Conservation (phyloP, 352 stramenopile species). For the Pythium insidiosum region DNA sequence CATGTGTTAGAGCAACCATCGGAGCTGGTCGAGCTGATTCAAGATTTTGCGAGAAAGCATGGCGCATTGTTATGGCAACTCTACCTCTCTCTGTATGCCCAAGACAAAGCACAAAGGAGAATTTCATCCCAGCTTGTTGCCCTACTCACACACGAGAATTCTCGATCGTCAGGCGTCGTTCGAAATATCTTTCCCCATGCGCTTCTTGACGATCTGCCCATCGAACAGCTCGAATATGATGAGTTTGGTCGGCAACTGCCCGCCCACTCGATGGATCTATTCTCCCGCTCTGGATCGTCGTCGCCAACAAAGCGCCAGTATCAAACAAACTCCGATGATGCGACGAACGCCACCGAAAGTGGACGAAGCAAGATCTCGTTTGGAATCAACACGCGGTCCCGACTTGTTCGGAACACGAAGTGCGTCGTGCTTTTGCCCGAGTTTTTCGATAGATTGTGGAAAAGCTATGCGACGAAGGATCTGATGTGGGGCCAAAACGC, state of each 20-base stretch:
- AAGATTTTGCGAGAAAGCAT: slow-evolving; percentile 82
- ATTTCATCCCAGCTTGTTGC: slow-evolving; percentile 84
- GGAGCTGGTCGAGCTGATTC: slow-evolving; percentile 80
- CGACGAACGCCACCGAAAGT: slow-evolving; percentile 61
- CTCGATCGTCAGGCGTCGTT: slow-evolving; percentile 74
- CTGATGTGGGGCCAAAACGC: slow-evolving; percentile 66
- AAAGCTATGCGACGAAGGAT: slow-evolving; percentile 71
- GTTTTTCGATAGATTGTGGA: slow-evolving; percentile 80
- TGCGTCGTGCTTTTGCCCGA: slow-evolving; percentile 78
- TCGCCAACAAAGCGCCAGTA: slow-evolving; percentile 27
- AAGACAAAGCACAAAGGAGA: slow-evolving; percentile 78
- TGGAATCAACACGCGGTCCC: slow-evolving; percentile 64
- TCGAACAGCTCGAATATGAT: slow-evolving; percentile 72
- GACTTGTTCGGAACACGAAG: slow-evolving; percentile 70
- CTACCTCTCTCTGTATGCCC: slow-evolving; percentile 70
- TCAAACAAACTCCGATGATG: slow-evolving; percentile 32
- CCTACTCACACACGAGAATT: slow-evolving; percentile 79
- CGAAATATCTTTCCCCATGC: slow-evolving; percentile 79
- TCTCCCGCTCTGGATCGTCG: slow-evolving; percentile 15
- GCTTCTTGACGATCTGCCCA: slow-evolving; percentile 68
- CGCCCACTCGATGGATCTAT: slow-evolving; percentile 35
- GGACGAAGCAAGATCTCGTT: slow-evolving; percentile 60
- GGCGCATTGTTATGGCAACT: slow-evolving; percentile 77
- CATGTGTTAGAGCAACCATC: slow-evolving; percentile 82
- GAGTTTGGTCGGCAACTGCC: slow-evolving; percentile 74